These are phyloP conservation scores for Phytopythium montanum DNA, from an alignment of 352 stramenopile genomes.

Conservation along the genomic window DNA sequence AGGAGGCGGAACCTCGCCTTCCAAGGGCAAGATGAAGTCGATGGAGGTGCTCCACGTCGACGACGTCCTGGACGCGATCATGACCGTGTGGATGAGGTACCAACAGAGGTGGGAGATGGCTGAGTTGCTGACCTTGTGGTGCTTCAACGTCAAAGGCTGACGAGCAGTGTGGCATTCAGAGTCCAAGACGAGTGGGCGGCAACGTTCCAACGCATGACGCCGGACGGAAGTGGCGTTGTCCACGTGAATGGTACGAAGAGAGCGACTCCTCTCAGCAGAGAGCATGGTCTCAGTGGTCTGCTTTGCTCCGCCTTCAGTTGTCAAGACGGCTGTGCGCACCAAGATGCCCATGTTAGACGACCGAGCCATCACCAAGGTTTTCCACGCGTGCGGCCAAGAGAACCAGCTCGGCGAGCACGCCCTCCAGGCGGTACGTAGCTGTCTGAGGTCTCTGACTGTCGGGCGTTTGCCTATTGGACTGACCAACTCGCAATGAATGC, in stretches of 20 bases:
- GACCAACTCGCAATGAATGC: neutral
- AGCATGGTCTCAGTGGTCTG: neutral
- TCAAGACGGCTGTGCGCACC: constrained; percentile 32
- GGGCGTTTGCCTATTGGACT: too few species aligned
- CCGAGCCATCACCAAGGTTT: constrained; percentile 58
- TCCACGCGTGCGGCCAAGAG: constrained; percentile 74
- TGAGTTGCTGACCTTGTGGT: neutral
- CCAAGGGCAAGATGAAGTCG: constrained; percentile 10
- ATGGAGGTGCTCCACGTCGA: constrained; percentile 50
- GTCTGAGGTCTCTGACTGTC: neutral
- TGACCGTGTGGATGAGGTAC: constrained; percentile 68
- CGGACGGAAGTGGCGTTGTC: constrained; percentile 54
- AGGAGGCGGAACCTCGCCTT: constrained; percentile 2
- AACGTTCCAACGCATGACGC: constrained; percentile 62
- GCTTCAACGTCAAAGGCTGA: neutral
- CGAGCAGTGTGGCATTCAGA: constrained; percentile 13
- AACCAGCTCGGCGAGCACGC: constrained; percentile 78
- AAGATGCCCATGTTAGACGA: constrained; percentile 50
- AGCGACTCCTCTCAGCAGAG: too few species aligned
- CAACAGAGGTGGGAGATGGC: constrained; percentile 40
- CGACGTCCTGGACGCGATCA: constrained; percentile 63
- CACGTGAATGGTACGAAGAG: constrained; percentile 40
- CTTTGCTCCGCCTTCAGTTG: constrained; percentile 29
- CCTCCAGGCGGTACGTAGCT: constrained; percentile 43
- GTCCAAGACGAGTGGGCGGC: constrained; percentile 51